Evolutionary conservation across 1,284 basidiomycete genomes (phyloP).

Genomic region (Sanguinoderma infundibulare): DNA sequence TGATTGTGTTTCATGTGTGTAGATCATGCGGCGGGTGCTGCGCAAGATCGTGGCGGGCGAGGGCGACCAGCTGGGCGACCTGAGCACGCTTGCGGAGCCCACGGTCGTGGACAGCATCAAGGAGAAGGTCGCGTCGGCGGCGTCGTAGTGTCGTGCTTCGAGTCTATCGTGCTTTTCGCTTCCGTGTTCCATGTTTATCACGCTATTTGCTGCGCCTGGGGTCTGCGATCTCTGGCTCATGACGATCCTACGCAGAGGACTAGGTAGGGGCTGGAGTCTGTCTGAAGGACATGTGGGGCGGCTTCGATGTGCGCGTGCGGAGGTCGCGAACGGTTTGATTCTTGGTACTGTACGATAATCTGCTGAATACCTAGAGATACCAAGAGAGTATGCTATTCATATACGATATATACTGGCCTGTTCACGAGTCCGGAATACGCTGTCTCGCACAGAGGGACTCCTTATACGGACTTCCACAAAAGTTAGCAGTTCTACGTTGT

Average conservation of each 20-base stretch:
- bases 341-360: slow-evolving; percentile 11
- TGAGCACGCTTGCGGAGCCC: slow-evolving; percentile 90
- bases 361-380: slow-evolving; percentile 9
- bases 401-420: too few relatives aligned
- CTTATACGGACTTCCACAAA: too few relatives aligned
- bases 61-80: slow-evolving; percentile 91
- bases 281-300: neutral
- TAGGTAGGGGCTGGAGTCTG: neutral
- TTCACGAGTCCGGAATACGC: too few relatives aligned
- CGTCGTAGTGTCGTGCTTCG: neutral
- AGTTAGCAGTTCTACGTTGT: too few relatives aligned
- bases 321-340: neutral
- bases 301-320: neutral
- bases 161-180: neutral
- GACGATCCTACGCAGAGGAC: neutral
- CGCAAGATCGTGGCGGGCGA: slow-evolving; percentile 96
- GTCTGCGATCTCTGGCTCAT: neutral
- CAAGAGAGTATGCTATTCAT: slow-evolving; percentile 3
- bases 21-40: slow-evolving; percentile 94
- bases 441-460: too few relatives aligned
- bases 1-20: too few relatives aligned
- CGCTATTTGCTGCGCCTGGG: neutral
- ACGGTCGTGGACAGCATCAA: slow-evolving; percentile 83
- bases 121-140: slow-evolving; percentile 59
- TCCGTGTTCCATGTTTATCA: neutral